These are phyloP conservation scores for Lachnellula arida DNA, from an alignment of 2,329 filamentous ascomycete species.

Conservation along the genomic window DNA sequence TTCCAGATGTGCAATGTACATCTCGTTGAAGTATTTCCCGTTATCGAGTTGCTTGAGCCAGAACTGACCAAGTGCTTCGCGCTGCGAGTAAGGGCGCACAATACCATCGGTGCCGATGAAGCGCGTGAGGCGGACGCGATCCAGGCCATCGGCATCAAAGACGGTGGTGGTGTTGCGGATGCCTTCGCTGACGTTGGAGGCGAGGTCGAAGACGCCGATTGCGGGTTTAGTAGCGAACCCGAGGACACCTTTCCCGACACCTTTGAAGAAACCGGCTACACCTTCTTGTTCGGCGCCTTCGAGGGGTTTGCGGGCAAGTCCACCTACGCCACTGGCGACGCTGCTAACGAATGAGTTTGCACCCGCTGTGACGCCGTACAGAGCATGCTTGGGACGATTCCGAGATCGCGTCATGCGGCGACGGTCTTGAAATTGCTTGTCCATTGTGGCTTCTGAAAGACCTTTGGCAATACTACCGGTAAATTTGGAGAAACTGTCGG, in stretches of 20 bases:
- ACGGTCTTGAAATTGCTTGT: conserved; percentile 98
- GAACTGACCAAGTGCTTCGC: conserved; percentile 93
- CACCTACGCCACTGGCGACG: conserved; percentile 88
- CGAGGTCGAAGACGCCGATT: conserved; percentile 93
- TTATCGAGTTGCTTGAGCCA: conserved; percentile 99
- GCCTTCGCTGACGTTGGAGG: conserved; percentile 93
- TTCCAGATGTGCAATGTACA: conserved; percentile 95
- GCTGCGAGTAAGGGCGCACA: conserved; percentile 88
- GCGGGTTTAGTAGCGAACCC: conserved; percentile 96
- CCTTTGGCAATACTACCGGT: conserved; percentile 97
- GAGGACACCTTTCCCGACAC: conserved; percentile 89
- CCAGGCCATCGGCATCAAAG: conserved; percentile 90
- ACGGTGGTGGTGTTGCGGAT: conserved; percentile 98
- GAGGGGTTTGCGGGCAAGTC: conserved; percentile 86
- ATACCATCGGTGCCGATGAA: conserved; percentile 92
- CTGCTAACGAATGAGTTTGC: conserved; percentile 93
- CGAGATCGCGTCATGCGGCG: conserved; percentile 88
- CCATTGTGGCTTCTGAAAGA: conserved; percentile 87
- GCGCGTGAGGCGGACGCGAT: conserved; percentile 87
- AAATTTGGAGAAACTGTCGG: conserved; percentile 95
- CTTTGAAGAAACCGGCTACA: conserved; percentile 91
- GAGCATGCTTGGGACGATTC: conserved; percentile 92
- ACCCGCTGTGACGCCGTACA: conserved; percentile 92
- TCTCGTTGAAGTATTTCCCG: conserved; percentile 94
- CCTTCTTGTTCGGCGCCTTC: conserved; percentile 96